phyloP scores from a whole-genome alignment of 73 alveolate species.

The Paramecium pentaurelia region DNA sequence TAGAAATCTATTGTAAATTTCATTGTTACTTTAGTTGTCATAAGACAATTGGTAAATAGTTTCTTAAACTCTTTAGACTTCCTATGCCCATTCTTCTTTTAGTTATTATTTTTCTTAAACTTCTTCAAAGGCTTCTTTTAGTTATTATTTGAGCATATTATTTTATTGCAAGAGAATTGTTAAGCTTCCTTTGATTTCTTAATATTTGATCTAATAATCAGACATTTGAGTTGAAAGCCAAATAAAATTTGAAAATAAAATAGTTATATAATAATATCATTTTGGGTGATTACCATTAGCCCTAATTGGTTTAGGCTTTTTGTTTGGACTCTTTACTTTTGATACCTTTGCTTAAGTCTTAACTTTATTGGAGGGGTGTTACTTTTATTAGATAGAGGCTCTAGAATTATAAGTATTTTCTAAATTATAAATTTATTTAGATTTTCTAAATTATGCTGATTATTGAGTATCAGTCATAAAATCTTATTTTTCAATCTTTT shows the following conservation, averaged over 20 bases:
- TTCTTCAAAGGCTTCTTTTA: slow-evolving; percentile 37
- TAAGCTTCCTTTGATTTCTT: slow-evolving; percentile 35
- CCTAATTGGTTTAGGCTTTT: not conserved
- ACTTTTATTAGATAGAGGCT: not conserved
- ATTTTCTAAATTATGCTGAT: not conserved
- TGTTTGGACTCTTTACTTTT: not conserved
- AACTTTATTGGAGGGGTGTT: not conserved
- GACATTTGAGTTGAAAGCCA: not conserved
- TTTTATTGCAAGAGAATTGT: slow-evolving; percentile 2
- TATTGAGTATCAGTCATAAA: not conserved
- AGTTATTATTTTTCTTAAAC: not conserved
- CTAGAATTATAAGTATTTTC: not conserved
- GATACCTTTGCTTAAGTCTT: not conserved
- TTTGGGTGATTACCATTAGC: not conserved
- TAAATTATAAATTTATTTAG: not conserved
- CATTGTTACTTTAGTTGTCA: not conserved
- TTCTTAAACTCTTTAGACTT: not conserved
- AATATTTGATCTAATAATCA: slow-evolving; percentile 1
- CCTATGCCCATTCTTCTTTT: not conserved
- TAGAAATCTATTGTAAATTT: not conserved
- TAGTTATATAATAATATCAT: not conserved
- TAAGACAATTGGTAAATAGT: not conserved
- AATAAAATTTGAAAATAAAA: not conserved
- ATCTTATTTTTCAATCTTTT: not conserved
- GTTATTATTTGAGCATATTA: slow-evolving; percentile 4